These are phyloP conservation scores for Acacia pycnantha DNA, from an alignment of 331 rosid genomes.

Conservation along the genomic window DNA sequence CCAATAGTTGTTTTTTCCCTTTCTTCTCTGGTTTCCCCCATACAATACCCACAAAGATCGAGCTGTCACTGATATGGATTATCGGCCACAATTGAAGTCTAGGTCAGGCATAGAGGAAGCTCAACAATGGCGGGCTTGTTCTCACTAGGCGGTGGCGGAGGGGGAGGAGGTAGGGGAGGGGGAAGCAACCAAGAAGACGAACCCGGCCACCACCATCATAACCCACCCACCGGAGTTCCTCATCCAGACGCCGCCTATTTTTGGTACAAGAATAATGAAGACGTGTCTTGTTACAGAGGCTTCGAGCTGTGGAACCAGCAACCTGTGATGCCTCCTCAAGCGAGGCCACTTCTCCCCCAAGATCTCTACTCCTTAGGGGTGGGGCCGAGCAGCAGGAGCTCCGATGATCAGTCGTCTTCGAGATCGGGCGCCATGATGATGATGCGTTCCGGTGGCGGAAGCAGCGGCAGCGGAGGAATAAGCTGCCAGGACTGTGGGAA, in stretches of 20 bases:
- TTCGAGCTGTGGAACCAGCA: constrained; percentile 79
- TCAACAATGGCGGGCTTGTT: constrained; percentile 88
- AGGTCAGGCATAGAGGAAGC: constrained; percentile 36
- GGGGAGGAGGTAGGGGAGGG: constrained; percentile 29
- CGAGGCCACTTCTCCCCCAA: constrained; percentile 39
- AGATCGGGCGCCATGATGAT: constrained; percentile 61
- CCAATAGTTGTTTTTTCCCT: background rate
- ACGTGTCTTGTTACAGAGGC: constrained; percentile 49
- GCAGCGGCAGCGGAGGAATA: constrained; percentile 35
- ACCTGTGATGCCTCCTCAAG: constrained; percentile 32
- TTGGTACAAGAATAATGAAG: constrained; percentile 68
- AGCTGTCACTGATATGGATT: constrained; percentile 72
- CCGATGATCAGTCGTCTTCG: constrained; percentile 65
- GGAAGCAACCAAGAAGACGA: constrained; percentile 25
- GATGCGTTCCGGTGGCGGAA: constrained; percentile 36
- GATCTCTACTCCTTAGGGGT: constrained; percentile 74
- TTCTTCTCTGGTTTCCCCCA: background rate
- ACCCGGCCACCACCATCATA: background rate
- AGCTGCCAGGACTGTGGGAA: constrained; percentile 97
- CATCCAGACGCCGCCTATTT: constrained; percentile 43
- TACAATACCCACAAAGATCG: constrained; percentile 12
- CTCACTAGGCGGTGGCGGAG: constrained; percentile 69
- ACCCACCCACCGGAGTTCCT: constrained; percentile 44
- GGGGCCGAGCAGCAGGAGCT: constrained; percentile 53
- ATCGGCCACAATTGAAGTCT: constrained; percentile 49